Percentiles rank a stretch among this genome's conserved stretches.
These are phyloP conservation scores for Oryza glaberrima DNA, from an alignment of 176 grass and related monocot genomes.

Conservation along the genomic window DNA sequence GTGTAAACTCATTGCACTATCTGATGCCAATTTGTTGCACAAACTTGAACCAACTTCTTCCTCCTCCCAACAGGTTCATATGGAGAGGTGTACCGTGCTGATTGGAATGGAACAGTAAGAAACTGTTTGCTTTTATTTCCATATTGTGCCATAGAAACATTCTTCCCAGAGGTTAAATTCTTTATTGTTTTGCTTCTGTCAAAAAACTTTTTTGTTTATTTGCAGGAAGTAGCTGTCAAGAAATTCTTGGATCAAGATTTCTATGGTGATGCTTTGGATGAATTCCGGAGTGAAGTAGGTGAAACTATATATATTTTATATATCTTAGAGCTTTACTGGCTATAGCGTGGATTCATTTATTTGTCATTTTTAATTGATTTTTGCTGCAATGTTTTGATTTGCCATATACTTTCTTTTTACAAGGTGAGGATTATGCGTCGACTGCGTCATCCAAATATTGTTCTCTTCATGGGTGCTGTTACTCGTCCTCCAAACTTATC, in stretches of 20 bases:
- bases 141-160: constrained; percentile 17
- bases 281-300: constrained; percentile 97
- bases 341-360: neutral
- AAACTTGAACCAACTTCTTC: constrained; percentile 43
- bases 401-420: constrained; percentile 42
- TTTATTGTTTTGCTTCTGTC: neutral
- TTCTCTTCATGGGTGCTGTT: constrained; percentile 99
- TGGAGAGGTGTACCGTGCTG: constrained; percentile 98
- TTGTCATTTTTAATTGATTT: constrained; percentile 40
- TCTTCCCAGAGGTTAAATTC: constrained; percentile 15
- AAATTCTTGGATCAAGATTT: constrained; percentile 99
- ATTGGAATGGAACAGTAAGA: constrained; percentile 97
- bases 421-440: constrained; percentile 99
- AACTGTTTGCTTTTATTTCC: constrained; percentile 33
- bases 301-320: constrained; percentile 47
- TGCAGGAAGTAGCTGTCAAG: constrained; percentile 99
- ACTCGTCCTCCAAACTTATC: constrained; percentile 97
- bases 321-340: constrained; percentile 25
- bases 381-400: constrained; percentile 33
- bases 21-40: constrained; percentile 25
- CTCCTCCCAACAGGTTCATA: constrained; percentile 77
- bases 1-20: constrained; percentile 20
- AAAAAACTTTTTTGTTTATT: constrained; percentile 40
- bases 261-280: constrained; percentile 96
- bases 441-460: constrained; percentile 96